These are phyloP conservation scores for Blastocrithidia nonstop DNA, from an alignment of 208 protist genomes.

Conservation along the genomic window DNA sequence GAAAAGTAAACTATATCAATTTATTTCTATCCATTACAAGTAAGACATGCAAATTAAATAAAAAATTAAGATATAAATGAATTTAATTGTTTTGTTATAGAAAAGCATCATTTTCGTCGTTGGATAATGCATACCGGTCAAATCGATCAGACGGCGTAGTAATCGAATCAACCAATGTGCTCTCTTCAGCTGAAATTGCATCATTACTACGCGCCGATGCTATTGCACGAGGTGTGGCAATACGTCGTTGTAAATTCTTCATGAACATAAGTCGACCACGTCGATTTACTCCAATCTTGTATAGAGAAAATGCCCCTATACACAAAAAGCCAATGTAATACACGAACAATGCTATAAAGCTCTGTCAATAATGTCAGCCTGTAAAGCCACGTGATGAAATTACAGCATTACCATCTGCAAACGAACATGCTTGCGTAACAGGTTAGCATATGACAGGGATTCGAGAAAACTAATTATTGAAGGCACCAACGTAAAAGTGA, in stretches of 20 bases:
- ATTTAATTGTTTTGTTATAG: no score
- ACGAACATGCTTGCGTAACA: constrained; percentile 25
- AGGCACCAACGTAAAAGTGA: constrained; percentile 52
- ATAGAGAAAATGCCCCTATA: constrained; percentile 42
- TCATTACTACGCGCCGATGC: constrained; percentile 41
- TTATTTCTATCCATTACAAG: no score
- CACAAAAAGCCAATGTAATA: constrained; percentile 36
- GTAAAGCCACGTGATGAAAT: constrained; percentile 43
- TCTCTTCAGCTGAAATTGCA: constrained; percentile 18
- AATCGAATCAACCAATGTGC: constrained; percentile 36
- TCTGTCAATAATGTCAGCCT: constrained; percentile 47
- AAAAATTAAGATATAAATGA: no score
- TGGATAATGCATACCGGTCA: no score
- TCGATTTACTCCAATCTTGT: constrained; percentile 27
- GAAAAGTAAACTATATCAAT: no score
- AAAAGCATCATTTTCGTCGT: no score
- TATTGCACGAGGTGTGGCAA: constrained; percentile 36
- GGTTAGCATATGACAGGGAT: constrained; percentile 44
- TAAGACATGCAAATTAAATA: no score
- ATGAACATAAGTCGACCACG: constrained; percentile 40
- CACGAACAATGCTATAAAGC: constrained; percentile 42
- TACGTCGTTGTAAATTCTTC: constrained; percentile 40
- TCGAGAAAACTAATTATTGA: constrained; percentile 62
- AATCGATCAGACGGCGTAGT: constrained; percentile 36
- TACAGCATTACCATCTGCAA: constrained; percentile 30